Base-by-base conservation (phyloP, 1,284 basidiomycete genomes). In the Sporisorium sorghi region DNA sequence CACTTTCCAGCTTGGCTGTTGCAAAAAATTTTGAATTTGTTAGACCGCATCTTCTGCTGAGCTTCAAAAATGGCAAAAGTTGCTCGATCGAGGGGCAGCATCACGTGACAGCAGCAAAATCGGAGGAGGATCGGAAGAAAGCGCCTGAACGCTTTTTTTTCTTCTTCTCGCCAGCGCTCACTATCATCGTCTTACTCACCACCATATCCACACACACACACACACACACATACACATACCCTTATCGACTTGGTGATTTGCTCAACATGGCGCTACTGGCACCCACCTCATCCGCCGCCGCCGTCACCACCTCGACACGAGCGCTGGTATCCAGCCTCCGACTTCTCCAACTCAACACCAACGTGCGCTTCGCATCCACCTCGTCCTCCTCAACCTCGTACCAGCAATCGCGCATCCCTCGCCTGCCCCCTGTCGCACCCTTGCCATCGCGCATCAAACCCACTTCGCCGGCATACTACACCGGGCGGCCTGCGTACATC, bases 391-490 rank as follows among this genome's bases (percentile, higher is more conserved):
- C 55, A 2, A 56, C 64, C 0, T 35, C 56, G 9, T 70, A 62
- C 58, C 14, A 37, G 5, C 53, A 43, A 32, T 42, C 62, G 2
- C 55, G 59, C 8, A 48, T 57, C 2, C 72, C 72, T 1, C 59
- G 47, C 9, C 46, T 70, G 9, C 72, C 67, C 1, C 67, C 72
- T 15, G 51, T 58, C 1, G 62, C 72, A 0, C 71, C 71, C 2
- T 54, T 74, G 5, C 63, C 72, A 0, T 40, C 55, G 7, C 85
- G 84, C 5, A 50, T 75, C 43, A 85, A 85, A 62, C 87, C 87
- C 1, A 59, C 77, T 3, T 91, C 92, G 1, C 88, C 92, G 17
- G 89, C 90, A 52, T 95, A 94, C 86, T 97, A 92, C 86, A 93
- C 93, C n/a, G 91, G 90, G n/a, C 90, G 91, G 47, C 87, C 92